These are phyloP conservation scores for Epichloe coenophiala DNA, from an alignment of 2,329 filamentous ascomycete genomes.

Conservation along the genomic window DNA sequence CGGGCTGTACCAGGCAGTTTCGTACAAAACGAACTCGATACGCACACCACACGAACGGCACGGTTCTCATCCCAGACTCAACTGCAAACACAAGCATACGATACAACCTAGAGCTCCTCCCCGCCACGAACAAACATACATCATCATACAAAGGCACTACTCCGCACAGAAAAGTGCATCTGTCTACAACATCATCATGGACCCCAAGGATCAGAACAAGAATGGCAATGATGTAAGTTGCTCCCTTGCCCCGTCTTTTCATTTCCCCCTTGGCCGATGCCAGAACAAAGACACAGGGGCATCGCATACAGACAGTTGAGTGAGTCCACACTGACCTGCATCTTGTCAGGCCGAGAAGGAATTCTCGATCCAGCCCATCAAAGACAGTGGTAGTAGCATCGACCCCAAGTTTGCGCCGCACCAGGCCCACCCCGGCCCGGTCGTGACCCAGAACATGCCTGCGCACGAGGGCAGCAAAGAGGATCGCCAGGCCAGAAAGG, in stretches of 20 bases:
- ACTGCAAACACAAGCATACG: too few relatives aligned
- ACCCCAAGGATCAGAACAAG: slow-evolving; percentile 10
- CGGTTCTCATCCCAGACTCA: background rate
- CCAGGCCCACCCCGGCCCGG: slow-evolving; percentile 45
- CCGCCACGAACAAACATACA: background rate
- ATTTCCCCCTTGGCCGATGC: background rate
- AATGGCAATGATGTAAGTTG: slow-evolving; percentile 7
- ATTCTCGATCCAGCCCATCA: slow-evolving; percentile 32
- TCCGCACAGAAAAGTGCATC: too few relatives aligned
- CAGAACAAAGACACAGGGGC: background rate
- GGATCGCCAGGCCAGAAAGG: slow-evolving; percentile 50
- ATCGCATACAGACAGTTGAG: background rate
- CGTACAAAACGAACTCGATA: background rate
- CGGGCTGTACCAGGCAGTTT: background rate
- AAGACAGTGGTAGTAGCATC: slow-evolving; percentile 24
- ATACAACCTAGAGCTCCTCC: background rate
- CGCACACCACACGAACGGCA: background rate
- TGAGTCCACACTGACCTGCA: background rate
- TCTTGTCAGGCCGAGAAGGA: slow-evolving; percentile 25
- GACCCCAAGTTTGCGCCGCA: slow-evolving; percentile 37
- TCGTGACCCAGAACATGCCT: slow-evolving; percentile 38
- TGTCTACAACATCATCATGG: slow-evolving; percentile 6
- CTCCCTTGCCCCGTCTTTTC: background rate
- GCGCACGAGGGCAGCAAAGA: slow-evolving; percentile 50
- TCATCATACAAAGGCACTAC: background rate